These are phyloP conservation scores for Rhizophora mangle DNA, from an alignment of 345 rosid genomes.

Conservation along the genomic window DNA sequence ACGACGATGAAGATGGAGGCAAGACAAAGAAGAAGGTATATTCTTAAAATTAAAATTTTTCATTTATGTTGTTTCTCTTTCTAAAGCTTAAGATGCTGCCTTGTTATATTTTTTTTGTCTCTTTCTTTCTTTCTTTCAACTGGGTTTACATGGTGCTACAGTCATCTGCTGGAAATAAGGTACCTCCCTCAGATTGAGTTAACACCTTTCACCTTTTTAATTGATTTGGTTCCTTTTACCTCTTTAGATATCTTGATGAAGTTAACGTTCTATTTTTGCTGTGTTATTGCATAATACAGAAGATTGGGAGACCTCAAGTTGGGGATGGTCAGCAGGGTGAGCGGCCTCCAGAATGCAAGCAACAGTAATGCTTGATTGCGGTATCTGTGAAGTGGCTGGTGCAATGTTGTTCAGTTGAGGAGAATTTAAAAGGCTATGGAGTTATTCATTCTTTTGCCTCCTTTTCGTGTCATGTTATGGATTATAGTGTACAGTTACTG, in stretches of 20 bases:
- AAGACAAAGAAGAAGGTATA: slow-evolving; percentile 51
- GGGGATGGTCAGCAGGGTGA: slow-evolving; percentile 67
- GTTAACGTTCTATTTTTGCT: neutral
- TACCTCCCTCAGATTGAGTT: slow-evolving; percentile 11
- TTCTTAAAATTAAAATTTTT: neutral
- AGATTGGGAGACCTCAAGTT: slow-evolving; percentile 46
- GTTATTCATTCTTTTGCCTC: slow-evolving; percentile 15
- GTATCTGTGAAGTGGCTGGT: slow-evolving; percentile 6
- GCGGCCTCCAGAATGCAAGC: slow-evolving; percentile 98
- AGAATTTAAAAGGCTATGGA: slow-evolving; percentile 2
- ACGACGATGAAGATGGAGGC: slow-evolving; percentile 44
- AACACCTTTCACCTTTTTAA: neutral
- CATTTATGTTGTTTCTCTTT: neutral
- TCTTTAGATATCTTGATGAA: neutral
- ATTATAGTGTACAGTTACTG: neutral
- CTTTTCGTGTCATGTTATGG: slow-evolving; percentile 7
- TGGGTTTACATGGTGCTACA: slow-evolving; percentile 31
- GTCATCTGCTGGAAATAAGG: slow-evolving; percentile 62
- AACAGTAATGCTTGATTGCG: slow-evolving; percentile 47
- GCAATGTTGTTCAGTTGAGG: slow-evolving; percentile 1
- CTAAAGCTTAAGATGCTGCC: neutral
- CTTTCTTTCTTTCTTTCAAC: neutral
- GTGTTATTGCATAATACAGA: slow-evolving; percentile 34
- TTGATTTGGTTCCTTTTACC: neutral
- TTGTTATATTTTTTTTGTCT: slow-evolving; percentile 9